Evolutionary conservation across 2,329 filamentous ascomycete genomes (phyloP).

Genomic region (Simplicillium sp.): DNA sequence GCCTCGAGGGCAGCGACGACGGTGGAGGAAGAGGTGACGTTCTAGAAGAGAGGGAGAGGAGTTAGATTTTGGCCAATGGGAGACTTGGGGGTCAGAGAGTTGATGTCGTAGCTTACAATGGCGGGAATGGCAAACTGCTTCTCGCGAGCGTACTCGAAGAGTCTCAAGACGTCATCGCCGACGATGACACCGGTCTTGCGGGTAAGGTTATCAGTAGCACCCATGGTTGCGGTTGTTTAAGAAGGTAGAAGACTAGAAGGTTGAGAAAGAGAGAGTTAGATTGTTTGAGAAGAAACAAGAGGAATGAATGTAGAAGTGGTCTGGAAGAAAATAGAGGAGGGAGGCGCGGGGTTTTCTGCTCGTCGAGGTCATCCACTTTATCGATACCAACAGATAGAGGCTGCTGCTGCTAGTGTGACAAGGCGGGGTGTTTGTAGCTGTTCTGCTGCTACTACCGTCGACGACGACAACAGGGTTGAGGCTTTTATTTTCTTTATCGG

Average conservation of each 20-base stretch:
- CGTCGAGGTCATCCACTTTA: too few relatives aligned
- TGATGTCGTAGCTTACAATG: slow-evolving; percentile 33
- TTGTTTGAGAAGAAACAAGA: neutral
- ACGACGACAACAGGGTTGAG: too few relatives aligned
- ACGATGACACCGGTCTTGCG: slow-evolving; percentile 45
- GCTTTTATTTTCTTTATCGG: too few relatives aligned
- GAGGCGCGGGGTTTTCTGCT: too few relatives aligned
- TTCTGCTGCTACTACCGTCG: too few relatives aligned
- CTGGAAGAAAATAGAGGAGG: neutral
- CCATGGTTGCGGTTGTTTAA: slow-evolving; percentile 20
- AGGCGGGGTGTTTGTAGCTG: neutral
- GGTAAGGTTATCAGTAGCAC: slow-evolving; percentile 32
- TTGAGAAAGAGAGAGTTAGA: neutral
- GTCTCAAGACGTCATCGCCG: slow-evolving; percentile 45
- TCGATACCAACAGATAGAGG: too few relatives aligned
- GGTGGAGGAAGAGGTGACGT: slow-evolving; percentile 84
- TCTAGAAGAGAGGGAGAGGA: slow-evolving; percentile 27
- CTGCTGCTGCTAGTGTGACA: neutral
- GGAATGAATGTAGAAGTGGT: neutral
- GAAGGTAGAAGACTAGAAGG: neutral
- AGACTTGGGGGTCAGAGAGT: neutral
- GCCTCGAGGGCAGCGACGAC: slow-evolving; percentile 81
- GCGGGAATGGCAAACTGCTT: slow-evolving; percentile 83
- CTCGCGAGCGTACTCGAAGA: slow-evolving; percentile 87
- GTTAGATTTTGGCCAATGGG: slow-evolving; percentile 1